phyloP scores from a whole-genome alignment of 768 basidiomycete species.

The Boletellus emodensis region DNA sequence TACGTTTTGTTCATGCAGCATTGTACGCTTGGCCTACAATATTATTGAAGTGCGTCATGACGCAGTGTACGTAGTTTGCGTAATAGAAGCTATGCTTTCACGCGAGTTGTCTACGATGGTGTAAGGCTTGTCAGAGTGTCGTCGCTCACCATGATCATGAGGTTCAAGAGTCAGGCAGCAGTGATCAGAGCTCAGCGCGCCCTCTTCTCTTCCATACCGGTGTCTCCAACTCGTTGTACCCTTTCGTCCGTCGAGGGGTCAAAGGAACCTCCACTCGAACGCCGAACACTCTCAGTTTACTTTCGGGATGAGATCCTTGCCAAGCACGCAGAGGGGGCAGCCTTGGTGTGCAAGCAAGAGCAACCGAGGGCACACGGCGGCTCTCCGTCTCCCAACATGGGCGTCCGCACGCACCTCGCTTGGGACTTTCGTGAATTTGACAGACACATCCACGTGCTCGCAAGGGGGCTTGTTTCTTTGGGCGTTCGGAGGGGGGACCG shows the following conservation, averaged over 20 bases:
- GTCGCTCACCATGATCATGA: conserved; percentile 2
- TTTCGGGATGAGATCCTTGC: conserved; percentile 55
- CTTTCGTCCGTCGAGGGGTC: conserved; percentile 58
- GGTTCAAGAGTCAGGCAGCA: background rate
- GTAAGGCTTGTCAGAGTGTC: too few relatives aligned
- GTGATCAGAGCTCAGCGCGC: background rate
- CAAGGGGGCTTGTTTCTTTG: conserved; percentile 63
- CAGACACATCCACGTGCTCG: conserved; percentile 58
- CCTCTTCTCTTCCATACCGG: conserved; percentile 2
- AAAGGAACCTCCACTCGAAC: conserved; percentile 49
- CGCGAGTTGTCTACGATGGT: background rate
- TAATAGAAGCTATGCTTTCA: background rate
- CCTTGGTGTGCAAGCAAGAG: conserved; percentile 64
- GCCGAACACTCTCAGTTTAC: conserved; percentile 57
- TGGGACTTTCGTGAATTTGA: conserved; percentile 77
- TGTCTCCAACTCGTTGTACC: conserved; percentile 23
- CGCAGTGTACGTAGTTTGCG: background rate
- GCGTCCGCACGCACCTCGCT: conserved; percentile 47
- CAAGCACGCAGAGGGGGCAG: conserved; percentile 48
- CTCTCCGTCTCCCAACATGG: conserved; percentile 50
- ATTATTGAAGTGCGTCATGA: background rate
- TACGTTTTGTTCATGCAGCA: conserved; percentile 10
- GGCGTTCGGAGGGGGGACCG: conserved; percentile 75
- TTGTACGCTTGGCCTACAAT: conserved; percentile 15
- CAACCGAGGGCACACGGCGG: conserved; percentile 56